A percentile compares a stretch with the other conserved stretches of the same genome.
Conservation (phyloP, 2,329 filamentous ascomycete genomes). For the Lizonia empirigonia region DNA sequence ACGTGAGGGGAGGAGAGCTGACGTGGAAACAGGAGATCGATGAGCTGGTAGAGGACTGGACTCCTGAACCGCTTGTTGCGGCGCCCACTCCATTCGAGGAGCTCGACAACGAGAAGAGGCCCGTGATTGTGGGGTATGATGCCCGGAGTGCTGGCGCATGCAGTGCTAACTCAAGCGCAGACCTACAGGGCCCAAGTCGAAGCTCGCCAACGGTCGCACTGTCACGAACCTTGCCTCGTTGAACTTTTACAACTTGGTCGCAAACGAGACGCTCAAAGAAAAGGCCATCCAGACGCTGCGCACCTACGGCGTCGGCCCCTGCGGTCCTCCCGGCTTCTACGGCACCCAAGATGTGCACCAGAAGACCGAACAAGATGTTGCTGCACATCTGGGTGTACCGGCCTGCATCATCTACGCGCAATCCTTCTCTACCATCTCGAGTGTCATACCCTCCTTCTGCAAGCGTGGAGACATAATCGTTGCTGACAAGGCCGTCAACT, state of each 20-base stretch:
- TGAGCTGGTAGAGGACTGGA: slow-evolving; percentile 95
- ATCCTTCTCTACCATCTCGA: slow-evolving; percentile 94
- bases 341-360: slow-evolving; percentile 98
- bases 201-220: slow-evolving; percentile 84
- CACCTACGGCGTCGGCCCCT: slow-evolving; percentile 95
- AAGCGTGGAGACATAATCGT: slow-evolving; percentile 98
- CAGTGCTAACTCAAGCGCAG: slow-evolving; percentile 53
- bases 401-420: slow-evolving; percentile 95
- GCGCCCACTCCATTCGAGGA: slow-evolving; percentile 76
- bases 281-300: slow-evolving; percentile 93
- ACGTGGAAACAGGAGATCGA: slow-evolving; percentile 74
- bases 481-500: slow-evolving; percentile 91
- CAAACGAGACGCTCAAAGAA: slow-evolving; percentile 89
- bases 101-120: slow-evolving; percentile 79
- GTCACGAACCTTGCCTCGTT: slow-evolving; percentile 93
- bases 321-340: slow-evolving; percentile 96
- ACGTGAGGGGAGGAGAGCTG: slow-evolving; percentile 14
- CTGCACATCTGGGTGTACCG: slow-evolving; percentile 83
- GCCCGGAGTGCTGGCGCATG: neutral
- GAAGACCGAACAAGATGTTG: slow-evolving; percentile 93
- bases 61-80: slow-evolving; percentile 86
- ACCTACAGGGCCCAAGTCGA: slow-evolving; percentile 87
- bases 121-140: slow-evolving; percentile 81
- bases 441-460: slow-evolving; percentile 94
- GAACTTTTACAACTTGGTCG: slow-evolving; percentile 97